Percentiles rank a stretch among this genome's conserved stretches.
Evolutionary conservation across 352 stramenopile species (phyloP).

Genomic region (Phytophthora hibernalis): DNA sequence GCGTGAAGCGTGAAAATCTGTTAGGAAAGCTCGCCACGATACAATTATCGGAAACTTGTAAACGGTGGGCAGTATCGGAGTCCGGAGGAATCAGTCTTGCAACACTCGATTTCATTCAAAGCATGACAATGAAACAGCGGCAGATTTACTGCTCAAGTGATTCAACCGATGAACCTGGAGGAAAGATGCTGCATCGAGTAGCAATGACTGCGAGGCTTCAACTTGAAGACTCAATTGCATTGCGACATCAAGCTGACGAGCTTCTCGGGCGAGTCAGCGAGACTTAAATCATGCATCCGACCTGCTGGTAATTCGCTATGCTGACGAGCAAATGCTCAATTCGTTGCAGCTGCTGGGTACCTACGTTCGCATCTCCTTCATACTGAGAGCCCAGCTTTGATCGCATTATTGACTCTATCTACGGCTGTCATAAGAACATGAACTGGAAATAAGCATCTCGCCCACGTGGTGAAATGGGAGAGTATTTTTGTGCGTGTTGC

Average conservation of each 20-base stretch:
- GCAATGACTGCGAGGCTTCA: constrained; percentile 15
- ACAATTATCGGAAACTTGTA: constrained; percentile 8
- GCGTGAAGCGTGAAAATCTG: constrained; percentile 34
- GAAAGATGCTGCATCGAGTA: constrained; percentile 16
- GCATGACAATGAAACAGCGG: constrained; percentile 16
- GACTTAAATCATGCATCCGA: neutral
- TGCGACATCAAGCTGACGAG: constrained; percentile 23
- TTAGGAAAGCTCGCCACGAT: constrained; percentile 36
- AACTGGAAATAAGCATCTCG: constrained; percentile 21
- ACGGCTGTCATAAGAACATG: constrained; percentile 35
- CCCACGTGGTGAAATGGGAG: constrained; percentile 14
- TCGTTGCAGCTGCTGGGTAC: constrained; percentile 10
- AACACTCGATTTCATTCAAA: constrained; percentile 25
- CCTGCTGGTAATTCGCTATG: neutral
- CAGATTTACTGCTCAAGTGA: neutral
- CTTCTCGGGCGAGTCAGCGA: constrained; percentile 4
- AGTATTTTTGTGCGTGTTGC: constrained; percentile 13
- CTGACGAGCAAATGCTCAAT: neutral
- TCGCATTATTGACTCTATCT: constrained; percentile 10
- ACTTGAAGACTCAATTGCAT: constrained; percentile 29
- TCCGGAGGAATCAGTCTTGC: constrained; percentile 9
- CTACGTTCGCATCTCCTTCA: constrained; percentile 28
- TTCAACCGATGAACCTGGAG: neutral
- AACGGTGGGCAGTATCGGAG: constrained; percentile 7
- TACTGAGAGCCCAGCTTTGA: neutral